Evolutionary conservation across 139 green algal genomes (phyloP), one percentile per base, ranked within the genome.

Genomic region (Asterochloris erici): DNA sequence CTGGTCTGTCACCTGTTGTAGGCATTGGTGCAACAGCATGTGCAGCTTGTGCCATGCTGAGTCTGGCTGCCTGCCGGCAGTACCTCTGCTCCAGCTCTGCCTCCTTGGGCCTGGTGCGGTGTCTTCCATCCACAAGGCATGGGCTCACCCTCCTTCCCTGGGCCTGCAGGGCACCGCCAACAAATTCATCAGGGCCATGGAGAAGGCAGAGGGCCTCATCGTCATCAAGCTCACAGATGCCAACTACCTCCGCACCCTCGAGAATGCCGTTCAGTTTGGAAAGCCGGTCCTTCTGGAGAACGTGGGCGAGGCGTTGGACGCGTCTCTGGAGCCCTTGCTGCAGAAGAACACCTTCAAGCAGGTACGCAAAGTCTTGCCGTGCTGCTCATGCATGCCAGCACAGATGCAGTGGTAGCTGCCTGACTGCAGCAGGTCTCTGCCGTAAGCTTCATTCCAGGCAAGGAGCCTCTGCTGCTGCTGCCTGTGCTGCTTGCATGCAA

Each of bases 201-300:
- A 83, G 68, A 68, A 64, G 24, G 60, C 63, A 29, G 68, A 47
- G 14, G 26, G 73, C 38, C 21, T 83, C 66, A 66, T 68, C 23
- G 68, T 83, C 79, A 77, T 83, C 68, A 83, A 83, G 79, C 79
- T 70, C 0, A 83, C 19, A 12, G 38, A 83, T 23, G 68, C 19
- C 29, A 77, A 77, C 79, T 83, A 77, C 68, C 63, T 77, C 38
- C 79, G 68, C 29, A 77, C 66, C 14, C 79, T 83, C 66, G 79
- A 83, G 79, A 77, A 77, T 54, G 38, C 47, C 16, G 68, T 83
- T 16, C 79, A 68, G 9, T 68, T 77, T 77, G 79, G 79, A 19
- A 83, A 77, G 38, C 79, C 79, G 29, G 79, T 83, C 29, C 79
- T 83, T 29, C 47, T 83, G 38, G 79, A 83, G 38, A 64, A 83